Conservation (phyloP, 1,139 yeast genomes). For the Candida dubliniensis region DNA sequence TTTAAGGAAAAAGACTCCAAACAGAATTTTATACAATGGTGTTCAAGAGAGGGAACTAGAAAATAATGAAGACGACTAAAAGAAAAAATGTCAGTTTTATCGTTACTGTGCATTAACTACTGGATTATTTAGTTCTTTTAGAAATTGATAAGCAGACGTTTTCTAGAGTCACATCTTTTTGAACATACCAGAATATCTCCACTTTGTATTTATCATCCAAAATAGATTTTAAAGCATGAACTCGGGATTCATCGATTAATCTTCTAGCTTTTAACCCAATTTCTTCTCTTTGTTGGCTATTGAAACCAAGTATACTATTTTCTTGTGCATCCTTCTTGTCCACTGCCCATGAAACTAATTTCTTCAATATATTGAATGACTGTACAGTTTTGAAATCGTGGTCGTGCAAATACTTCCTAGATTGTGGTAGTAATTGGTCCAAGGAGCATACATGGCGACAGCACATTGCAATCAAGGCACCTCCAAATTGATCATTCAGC, state of each 20-base stretch:
- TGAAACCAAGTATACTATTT: constrained; percentile 45
- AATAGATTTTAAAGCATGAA: constrained; percentile 42
- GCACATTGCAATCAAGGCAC: constrained; percentile 86
- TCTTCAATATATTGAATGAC: constrained; percentile 57
- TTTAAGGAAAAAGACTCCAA: constrained; percentile 36
- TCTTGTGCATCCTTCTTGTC: constrained; percentile 21
- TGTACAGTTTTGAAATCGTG: constrained; percentile 30
- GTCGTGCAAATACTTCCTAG: constrained; percentile 39
- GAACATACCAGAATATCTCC: constrained; percentile 60
- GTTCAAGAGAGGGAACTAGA: constrained; percentile 16
- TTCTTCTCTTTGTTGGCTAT: constrained; percentile 45
- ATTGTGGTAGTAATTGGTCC: constrained; percentile 51
- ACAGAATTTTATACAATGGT: constrained; percentile 39
- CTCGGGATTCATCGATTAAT: constrained; percentile 58
- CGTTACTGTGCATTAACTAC: neutral
- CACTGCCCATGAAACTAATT: constrained; percentile 86
- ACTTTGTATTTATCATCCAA: constrained; percentile 36
- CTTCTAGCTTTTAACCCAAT: constrained; percentile 71
- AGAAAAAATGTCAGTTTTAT: constrained; percentile 2
- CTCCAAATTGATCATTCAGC: constrained; percentile 33
- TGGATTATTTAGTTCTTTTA: neutral
- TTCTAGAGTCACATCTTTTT: constrained; percentile 61
- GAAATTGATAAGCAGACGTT: constrained; percentile 54
- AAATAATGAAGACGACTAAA: constrained; percentile 12
- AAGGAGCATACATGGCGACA: constrained; percentile 82